Conservation (phyloP, 352 stramenopile species). For the Phytopythium chamaehyphon region DNA sequence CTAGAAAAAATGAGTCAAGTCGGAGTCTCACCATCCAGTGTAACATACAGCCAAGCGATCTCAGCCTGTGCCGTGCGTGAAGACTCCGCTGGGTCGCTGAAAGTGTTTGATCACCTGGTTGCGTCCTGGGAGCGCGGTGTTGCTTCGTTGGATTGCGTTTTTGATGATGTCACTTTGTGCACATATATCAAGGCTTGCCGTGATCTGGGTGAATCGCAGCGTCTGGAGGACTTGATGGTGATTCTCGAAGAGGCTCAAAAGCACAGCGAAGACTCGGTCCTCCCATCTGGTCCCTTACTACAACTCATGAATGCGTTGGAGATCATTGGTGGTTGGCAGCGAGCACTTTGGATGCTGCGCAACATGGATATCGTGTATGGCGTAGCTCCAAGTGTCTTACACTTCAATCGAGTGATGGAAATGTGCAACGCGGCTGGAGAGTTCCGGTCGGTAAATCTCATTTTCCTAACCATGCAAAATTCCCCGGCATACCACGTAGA, state of each 20-base stretch:
- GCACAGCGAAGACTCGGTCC: slow-evolving; percentile 5
- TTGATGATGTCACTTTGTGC: slow-evolving; percentile 32
- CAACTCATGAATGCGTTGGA: slow-evolving; percentile 51
- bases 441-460: slow-evolving; percentile 45
- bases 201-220: slow-evolving; percentile 20
- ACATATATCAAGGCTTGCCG: slow-evolving; percentile 39
- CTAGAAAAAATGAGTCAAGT: slow-evolving; percentile 30
- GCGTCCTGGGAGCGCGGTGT: not conserved
- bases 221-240: slow-evolving; percentile 25
- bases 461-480: slow-evolving; percentile 70
- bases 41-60: slow-evolving; percentile 30
- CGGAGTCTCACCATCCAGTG: slow-evolving; percentile 7
- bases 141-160: slow-evolving; percentile 4
- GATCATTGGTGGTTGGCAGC: slow-evolving; percentile 37
- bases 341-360: slow-evolving; percentile 42
- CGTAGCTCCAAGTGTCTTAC: slow-evolving; percentile 30
- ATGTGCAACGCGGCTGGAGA: slow-evolving; percentile 60
- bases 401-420: slow-evolving; percentile 59
- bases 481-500: slow-evolving; percentile 35
- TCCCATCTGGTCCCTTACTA: slow-evolving; percentile 26
- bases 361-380: slow-evolving; percentile 37
- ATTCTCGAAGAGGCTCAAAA: slow-evolving; percentile 38
- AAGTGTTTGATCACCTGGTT: slow-evolving; percentile 34
- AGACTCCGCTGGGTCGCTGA: slow-evolving; percentile 31
- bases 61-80: slow-evolving; percentile 35